Percentiles rank a stretch among this genome's conserved stretches.
Conservation (phyloP, 2,329 filamentous ascomycete genomes). For the Clarireedia sp. region DNA sequence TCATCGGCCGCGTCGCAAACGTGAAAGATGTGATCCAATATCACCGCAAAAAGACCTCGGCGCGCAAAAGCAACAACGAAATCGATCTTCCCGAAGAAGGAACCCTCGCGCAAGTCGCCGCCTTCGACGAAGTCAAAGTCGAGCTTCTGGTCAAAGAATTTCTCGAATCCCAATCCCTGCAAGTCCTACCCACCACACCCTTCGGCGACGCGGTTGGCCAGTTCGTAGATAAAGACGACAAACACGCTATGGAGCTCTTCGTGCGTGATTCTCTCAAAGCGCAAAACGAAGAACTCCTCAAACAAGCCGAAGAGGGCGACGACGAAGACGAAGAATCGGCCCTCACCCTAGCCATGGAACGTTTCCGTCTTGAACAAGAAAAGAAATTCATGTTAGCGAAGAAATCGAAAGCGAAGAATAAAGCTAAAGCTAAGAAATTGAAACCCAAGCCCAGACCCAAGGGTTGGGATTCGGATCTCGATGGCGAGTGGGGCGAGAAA, state of each 20-base stretch:
- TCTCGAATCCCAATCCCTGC: constrained; percentile 72
- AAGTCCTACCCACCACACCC: constrained; percentile 83
- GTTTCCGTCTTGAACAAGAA: constrained; percentile 62
- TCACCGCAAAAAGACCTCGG: constrained; percentile 72
- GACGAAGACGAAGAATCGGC: constrained; percentile 62
- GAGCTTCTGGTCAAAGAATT: constrained; percentile 85
- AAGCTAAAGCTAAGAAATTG: constrained; percentile 32
- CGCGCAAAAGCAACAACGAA: constrained; percentile 35
- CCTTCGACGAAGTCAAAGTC: constrained; percentile 71
- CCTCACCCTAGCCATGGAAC: constrained; percentile 65
- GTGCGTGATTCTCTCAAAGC: constrained; percentile 63
- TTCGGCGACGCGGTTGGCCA: constrained; percentile 90
- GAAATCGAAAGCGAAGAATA: constrained; percentile 38
- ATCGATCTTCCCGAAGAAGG: constrained; percentile 55
- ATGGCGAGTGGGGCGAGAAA: constrained; percentile 74
- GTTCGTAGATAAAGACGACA: constrained; percentile 93
- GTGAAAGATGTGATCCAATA: constrained; percentile 90
- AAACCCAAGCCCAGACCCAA: constrained; percentile 69
- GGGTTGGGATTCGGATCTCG: constrained; percentile 81
- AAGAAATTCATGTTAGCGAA: constrained; percentile 59
- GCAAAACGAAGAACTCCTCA: constrained; percentile 62
- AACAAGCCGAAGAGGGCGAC: constrained; percentile 44
- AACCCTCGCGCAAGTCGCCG: constrained; percentile 49
- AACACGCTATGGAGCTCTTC: constrained; percentile 79
- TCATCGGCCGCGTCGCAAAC: constrained; percentile 85